A percentile compares a stretch with the other conserved stretches of the same genome.
phyloP scores from a whole-genome alignment of 228 moss, liverwort and hornwort species.

The Sphagnum fallax region DNA sequence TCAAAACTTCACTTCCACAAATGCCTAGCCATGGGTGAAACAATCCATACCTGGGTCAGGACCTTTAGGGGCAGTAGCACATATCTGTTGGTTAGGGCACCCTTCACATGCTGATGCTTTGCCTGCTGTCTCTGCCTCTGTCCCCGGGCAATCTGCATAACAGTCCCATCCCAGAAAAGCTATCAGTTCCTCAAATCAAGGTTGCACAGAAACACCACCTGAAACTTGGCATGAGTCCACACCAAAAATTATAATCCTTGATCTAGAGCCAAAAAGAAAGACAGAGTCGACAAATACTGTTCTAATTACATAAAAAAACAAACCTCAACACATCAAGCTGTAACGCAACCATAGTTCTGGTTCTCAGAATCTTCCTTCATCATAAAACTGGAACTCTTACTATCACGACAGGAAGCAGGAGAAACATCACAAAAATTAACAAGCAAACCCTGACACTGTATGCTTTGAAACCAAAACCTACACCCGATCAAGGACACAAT shows the following conservation, averaged over 20 bases:
- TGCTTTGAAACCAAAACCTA: too few species aligned
- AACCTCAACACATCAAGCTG: not conserved
- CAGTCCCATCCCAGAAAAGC: not conserved
- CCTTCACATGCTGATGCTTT: slow-evolving; percentile 88
- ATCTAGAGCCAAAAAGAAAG: not conserved
- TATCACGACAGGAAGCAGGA: too few species aligned
- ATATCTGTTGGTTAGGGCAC: slow-evolving; percentile 90
- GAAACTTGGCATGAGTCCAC: not conserved
- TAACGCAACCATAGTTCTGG: too few species aligned
- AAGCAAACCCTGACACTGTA: too few species aligned
- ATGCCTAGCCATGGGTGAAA: too few species aligned
- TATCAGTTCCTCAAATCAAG: not conserved
- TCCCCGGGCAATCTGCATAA: slow-evolving; percentile 80
- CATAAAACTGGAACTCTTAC: too few species aligned
- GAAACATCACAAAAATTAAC: too few species aligned
- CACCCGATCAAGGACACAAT: too few species aligned
- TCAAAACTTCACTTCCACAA: too few species aligned
- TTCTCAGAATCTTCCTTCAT: too few species aligned
- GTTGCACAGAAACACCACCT: not conserved
- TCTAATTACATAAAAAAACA: not conserved
- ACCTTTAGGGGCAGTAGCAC: slow-evolving; percentile 87
- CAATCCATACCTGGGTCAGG: slow-evolving; percentile 75
- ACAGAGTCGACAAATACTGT: not conserved
- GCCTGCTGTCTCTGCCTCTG: slow-evolving; percentile 85
- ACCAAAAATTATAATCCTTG: not conserved